Percentiles rank a stretch among this genome's conserved stretches.
These are phyloP conservation scores for Fusarium albosuccineum DNA, from an alignment of 2,329 filamentous ascomycete genomes.

Conservation along the genomic window DNA sequence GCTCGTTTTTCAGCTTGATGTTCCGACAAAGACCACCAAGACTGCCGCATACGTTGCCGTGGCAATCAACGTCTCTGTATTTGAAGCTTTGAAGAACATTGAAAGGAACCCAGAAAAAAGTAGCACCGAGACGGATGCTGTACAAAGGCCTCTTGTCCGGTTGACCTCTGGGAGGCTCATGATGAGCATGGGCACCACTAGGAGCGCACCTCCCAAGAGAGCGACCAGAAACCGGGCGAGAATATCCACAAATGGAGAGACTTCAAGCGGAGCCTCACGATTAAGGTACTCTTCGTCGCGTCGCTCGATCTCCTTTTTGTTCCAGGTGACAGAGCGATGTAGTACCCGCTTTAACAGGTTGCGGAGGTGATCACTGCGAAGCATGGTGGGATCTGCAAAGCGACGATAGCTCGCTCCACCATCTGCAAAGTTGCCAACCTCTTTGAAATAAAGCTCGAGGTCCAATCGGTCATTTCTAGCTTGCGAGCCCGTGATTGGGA, in stretches of 20 bases:
- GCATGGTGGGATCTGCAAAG: neutral
- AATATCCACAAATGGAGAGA: neutral
- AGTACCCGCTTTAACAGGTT: neutral
- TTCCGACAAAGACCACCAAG: neutral
- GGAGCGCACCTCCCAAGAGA: neutral
- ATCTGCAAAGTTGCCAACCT: neutral
- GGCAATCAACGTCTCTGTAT: neutral
- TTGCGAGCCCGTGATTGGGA: neutral
- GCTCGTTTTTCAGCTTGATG: neutral
- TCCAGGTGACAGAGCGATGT: neutral
- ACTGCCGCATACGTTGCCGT: neutral
- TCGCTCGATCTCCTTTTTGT: neutral
- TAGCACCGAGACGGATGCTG: rapidly evolving
- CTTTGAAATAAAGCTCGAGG: neutral
- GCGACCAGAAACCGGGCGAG: neutral
- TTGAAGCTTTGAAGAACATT: neutral
- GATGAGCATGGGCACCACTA: neutral
- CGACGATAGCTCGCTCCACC: neutral
- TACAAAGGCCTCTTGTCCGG: neutral
- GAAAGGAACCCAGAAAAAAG: neutral
- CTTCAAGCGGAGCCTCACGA: rapidly evolving
- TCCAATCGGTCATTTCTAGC: neutral
- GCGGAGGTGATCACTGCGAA: neutral
- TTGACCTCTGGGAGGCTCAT: neutral
- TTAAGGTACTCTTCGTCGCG: neutral